A percentile compares a stretch with the other conserved stretches of the same genome.
Evolutionary conservation across 495 filamentous ascomycete species (phyloP).

Genomic region (Aspergillus taichungensis): DNA sequence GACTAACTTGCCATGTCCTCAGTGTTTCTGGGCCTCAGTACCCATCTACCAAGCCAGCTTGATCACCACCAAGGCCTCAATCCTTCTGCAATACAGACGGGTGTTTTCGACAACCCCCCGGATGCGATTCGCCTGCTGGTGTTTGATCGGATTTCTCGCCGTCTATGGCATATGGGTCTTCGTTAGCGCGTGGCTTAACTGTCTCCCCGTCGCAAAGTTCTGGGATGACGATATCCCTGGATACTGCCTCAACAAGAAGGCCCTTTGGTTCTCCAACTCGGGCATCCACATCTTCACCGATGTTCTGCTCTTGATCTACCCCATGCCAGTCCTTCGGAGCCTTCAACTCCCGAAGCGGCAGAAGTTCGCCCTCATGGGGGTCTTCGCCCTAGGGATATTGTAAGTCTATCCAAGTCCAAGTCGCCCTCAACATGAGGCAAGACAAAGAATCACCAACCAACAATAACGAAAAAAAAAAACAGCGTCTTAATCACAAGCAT

Average conservation of each 20-base stretch:
- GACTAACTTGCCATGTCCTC: background rate
- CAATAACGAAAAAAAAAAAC: conserved; percentile 7
- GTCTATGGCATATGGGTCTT: conserved; percentile 33
- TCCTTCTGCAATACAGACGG: conserved; percentile 30
- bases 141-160: conserved; percentile 21
- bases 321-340: conserved; percentile 37
- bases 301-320: conserved; percentile 37
- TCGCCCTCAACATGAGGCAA: background rate
- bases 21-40: conserved; percentile 31
- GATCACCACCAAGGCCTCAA: conserved; percentile 28
- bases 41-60: conserved; percentile 28
- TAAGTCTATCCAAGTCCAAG: conserved; percentile 16
- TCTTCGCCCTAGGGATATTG: conserved; percentile 43
- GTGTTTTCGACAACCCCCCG: conserved; percentile 25
- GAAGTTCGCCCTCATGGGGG: conserved; percentile 34
- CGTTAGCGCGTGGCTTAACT: conserved; percentile 27
- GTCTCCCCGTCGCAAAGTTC: conserved; percentile 26
- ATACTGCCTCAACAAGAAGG: conserved; percentile 26
- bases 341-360: conserved; percentile 36
- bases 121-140: conserved; percentile 30
- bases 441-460: no score
- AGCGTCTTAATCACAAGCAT: conserved; percentile 47
- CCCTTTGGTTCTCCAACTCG: conserved; percentile 32
- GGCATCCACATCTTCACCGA: conserved; percentile 40
- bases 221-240: conserved; percentile 22